Evolutionary conservation across 2,329 filamentous ascomycete genomes (phyloP), one percentile per base, ranked within the genome.

Genomic region (Neoarthrinium moseri): DNA sequence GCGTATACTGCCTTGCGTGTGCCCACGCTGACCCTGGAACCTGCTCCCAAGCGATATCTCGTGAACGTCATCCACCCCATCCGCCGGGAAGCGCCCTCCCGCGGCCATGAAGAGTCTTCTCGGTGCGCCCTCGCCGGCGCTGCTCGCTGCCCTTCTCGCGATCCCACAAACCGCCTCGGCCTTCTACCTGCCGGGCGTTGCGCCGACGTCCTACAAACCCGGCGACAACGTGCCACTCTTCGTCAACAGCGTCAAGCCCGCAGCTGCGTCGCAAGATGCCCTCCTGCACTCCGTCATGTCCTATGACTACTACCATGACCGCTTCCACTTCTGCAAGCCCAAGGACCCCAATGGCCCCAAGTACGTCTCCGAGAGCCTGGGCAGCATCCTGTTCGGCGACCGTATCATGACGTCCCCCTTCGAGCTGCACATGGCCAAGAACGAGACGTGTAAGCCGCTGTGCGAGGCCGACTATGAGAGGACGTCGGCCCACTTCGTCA

Each of bases 401-500:
- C 83, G 94, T 46, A 99, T 99, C 71, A 90, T 90, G 72, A 95
- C 90, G n/a, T 97, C 92, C 27, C 89, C 92, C 0, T 96, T 95
- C 62, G 83, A 96, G 62, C 74, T 97, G 50, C 80, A 83, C 55
- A 96, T 99, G 91, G 83, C 72, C 45, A 73, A 83, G 51, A 94
- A 99, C 64, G 88, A 96, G 67, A 85, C 84, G 0, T 99, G 94
- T 74, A 94, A 92, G 66, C 68, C 78, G 13, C 75, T 95, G 3
- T 99, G 94, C 67, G 71, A 76, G 22, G 75, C 79, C 33, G 77
- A 78, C 32, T 87, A 84, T 61, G 77, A 87, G 35, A 71, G 80
- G 23, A 74, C 77, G 15, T 81, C 84, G 43, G 81, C 89, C 17
- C 75, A 82, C 43, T 97, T 96, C 52, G 86, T 96, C 51, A 95